Percentiles rank a stretch among this genome's conserved stretches.
Conservation (phyloP, 306 rosid genomes). For the Vachellia pachyceras region DNA sequence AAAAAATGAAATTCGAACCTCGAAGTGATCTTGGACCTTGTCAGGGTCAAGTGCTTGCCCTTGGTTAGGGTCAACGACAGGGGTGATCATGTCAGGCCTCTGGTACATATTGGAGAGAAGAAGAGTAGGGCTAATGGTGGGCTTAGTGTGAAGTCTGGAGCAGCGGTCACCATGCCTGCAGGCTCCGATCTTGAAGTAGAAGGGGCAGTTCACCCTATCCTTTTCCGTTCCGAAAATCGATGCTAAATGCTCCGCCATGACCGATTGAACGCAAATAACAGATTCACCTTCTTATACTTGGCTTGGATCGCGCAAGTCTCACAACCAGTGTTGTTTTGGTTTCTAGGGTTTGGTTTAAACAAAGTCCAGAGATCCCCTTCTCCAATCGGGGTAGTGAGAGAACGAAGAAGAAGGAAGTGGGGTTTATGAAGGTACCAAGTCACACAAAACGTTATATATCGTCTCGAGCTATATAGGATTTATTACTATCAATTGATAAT, state of each 20-base stretch:
- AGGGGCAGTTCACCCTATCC: slow-evolving; percentile 95
- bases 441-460: not conserved
- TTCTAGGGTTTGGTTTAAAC: slow-evolving; percentile 37
- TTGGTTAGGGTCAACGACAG: slow-evolving; percentile 60
- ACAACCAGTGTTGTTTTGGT: not conserved
- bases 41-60: slow-evolving; percentile 84
- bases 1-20: slow-evolving; percentile 33
- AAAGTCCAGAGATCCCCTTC: not conserved
- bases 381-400: not conserved
- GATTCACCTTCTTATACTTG: too few relatives aligned
- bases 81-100: slow-evolving; percentile 82
- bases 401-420: not conserved
- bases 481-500: not conserved
- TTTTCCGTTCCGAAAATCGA: slow-evolving; percentile 98
- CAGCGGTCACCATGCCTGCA: slow-evolving; percentile 99
- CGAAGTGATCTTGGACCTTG: slow-evolving; percentile 93
- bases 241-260: slow-evolving; percentile 98
- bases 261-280: not conserved
- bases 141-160: slow-evolving; percentile 94
- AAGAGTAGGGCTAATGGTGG: slow-evolving; percentile 92
- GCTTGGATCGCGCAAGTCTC: not conserved
- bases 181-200: slow-evolving; percentile 99
- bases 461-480: not conserved
- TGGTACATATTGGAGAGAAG: slow-evolving; percentile 98
- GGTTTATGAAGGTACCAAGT: not conserved